Evolutionary conservation across 1,139 yeast genomes (phyloP), one percentile per base, ranked within the genome.

Genomic region (Yamadazyma blattariae): DNA sequence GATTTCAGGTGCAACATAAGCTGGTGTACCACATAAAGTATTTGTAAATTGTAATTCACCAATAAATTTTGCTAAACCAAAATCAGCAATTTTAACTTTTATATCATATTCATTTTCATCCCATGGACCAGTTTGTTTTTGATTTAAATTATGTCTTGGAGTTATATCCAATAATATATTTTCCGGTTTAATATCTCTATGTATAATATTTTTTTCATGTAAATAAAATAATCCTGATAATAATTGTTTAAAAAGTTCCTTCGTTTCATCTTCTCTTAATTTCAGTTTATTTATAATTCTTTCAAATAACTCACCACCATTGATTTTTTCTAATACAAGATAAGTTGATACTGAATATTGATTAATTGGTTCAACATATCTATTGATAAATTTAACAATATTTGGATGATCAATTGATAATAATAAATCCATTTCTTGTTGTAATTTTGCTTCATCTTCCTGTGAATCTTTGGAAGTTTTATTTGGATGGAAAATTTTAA

Each of bases 151-250:
- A 0, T 54, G 47, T 31, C 76, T 60, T 7, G 74, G 79, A 0
- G 67, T 67, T 14, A 82, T 77, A 52, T 88, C 96, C 14, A 89
- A 62, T 23, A 89, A 64, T n/a, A 88, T 77, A 52, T 88, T 88
- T 51, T 88, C 96, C 0, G 96, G 96, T 52, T 88, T 88, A 39
- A 89, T 84, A 54, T 88, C 94, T 43, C 96, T 59, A 61, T 88
- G 96, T 5, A 94, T 90, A 28, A 88, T 83, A 34, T 92, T 88
- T 33, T 71, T 73, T 3, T 71, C 65, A 53, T 88, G 96, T 27
- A 87, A 57, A 52, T 83, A 82, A 27, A 59, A 55, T 22, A 84
- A 54, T 0, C 92, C 94, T 2, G 69, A 52, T n/a, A 84, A 55
- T 18, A 84, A 56, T 49, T 84, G 94, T 28, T 56, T 64, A 48